Evolutionary conservation across 2,329 filamentous ascomycete species (phyloP), one percentile per base, ranked within the genome.

Genomic region (Diaporthe destruens): DNA sequence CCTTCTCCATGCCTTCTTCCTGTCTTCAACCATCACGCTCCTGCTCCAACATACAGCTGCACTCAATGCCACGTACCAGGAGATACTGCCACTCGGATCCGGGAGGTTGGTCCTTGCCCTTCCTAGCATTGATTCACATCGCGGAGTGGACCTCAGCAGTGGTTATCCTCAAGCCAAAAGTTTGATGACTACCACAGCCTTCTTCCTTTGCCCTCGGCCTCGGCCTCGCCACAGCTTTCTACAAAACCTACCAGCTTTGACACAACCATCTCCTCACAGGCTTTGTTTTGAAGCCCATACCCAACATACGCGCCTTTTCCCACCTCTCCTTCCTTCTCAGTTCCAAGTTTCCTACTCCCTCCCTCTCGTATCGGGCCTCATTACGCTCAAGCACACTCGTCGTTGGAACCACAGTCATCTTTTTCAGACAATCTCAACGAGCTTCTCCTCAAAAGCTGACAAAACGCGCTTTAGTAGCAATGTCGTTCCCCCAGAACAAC

Each of bases 401-500:
- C 18, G 7, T 23, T 9, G 7, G 1, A 49, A 9, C 6, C 20
- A 23, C 44, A n/a, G 20, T 49, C 9, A 11, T 12, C 44, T 49
- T 11, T n/a, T 7, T 8, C 44, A n/a, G 20, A 49, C 7, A n/a
- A 2, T n/a, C 7, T 23, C 36, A 23, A 44, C 56, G 2, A 47
- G 1, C 4, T 23, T 8, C 23, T 29, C 5, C 3, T 9, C 25
- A 11, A 18, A 57, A 29, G 34, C 54, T 36, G 2, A 44, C 54
- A 61, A 8, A 44, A 51, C n/a, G n/a, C 18, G 8, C n/a, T 32
- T 32, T 12, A 36, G 42, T 12, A 36, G 42, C 34, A 29, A 72
- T 74, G 70, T 66, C 72, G 12, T 72, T 69, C 65, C 70, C 59
- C 0, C 44, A 42, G 25, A 67, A 65, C 54, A 74, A 72, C 70